Conservation (phyloP, 352 stramenopile genomes). For the Globisporangium polare region DNA sequence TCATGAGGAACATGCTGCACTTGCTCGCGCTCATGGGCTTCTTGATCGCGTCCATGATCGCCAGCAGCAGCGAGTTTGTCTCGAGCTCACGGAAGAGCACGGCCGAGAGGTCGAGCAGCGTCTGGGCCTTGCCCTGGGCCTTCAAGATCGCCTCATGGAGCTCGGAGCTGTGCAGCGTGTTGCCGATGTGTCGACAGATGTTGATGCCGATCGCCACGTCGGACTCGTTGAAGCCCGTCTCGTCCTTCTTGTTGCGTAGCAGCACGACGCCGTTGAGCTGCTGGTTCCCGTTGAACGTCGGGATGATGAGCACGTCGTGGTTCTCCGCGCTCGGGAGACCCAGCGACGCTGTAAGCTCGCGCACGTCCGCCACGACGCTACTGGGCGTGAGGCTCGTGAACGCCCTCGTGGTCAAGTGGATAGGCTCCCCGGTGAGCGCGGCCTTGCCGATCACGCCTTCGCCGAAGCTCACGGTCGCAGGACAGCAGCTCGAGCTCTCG, state of each 20-base stretch:
- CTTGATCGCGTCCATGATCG: slow-evolving; percentile 52
- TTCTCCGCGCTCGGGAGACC: slow-evolving; percentile 18
- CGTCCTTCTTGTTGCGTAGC: slow-evolving; percentile 36
- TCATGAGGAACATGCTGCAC: slow-evolving; percentile 67
- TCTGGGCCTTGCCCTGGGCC: slow-evolving; percentile 62
- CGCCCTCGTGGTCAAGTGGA: slow-evolving; percentile 26
- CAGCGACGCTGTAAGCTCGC: slow-evolving; percentile 18
- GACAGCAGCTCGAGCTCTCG: slow-evolving; percentile 19
- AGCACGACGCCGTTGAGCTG: slow-evolving; percentile 61
- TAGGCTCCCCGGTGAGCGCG: slow-evolving; percentile 18
- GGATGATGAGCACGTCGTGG: slow-evolving; percentile 44
- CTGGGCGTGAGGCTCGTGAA: slow-evolving; percentile 4
- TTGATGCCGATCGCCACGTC: slow-evolving; percentile 54
- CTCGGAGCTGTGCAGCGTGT: slow-evolving; percentile 46
- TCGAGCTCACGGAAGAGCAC: slow-evolving; percentile 65
- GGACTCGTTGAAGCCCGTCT: slow-evolving; percentile 36
- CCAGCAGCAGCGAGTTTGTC: slow-evolving; percentile 47
- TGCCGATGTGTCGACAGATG: slow-evolving; percentile 52
- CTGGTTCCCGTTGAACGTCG: slow-evolving; percentile 36
- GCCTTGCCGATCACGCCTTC: slow-evolving; percentile 51
- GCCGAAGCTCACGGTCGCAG: slow-evolving; percentile 41
- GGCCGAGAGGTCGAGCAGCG: slow-evolving; percentile 56
- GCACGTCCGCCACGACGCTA: slow-evolving; percentile 7
- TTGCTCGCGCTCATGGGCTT: slow-evolving; percentile 44
- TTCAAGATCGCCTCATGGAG: slow-evolving; percentile 56